Conservation (phyloP, 352 stramenopile species). For the Phytophthora citrophthora region DNA sequence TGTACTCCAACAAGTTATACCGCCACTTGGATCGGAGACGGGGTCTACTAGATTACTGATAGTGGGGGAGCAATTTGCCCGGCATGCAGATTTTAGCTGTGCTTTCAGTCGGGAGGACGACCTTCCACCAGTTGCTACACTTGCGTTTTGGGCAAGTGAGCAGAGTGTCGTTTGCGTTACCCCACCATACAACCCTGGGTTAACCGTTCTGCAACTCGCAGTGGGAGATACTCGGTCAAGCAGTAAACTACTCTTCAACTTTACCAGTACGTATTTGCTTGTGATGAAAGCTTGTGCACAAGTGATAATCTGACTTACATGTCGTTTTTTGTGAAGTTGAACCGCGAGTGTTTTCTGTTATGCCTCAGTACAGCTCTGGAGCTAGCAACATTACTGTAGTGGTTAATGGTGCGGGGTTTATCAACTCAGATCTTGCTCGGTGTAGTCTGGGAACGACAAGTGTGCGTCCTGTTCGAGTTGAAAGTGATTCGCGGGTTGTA, state of each 20-base stretch:
- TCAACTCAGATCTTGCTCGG: conserved; percentile 32
- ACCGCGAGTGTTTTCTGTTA: conserved; percentile 32
- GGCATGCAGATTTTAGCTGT: conserved; percentile 18
- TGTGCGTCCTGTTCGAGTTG: conserved; percentile 12
- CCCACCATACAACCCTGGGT: conserved; percentile 24
- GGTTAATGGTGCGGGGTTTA: conserved; percentile 34
- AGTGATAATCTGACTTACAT: background rate
- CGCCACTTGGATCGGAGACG: conserved; percentile 36
- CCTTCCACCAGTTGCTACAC: conserved; percentile 1
- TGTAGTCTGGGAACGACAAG: conserved; percentile 28
- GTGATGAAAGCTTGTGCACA: background rate
- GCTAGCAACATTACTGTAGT: conserved; percentile 16
- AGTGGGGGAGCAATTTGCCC: conserved; percentile 34
- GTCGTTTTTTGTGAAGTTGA: conserved; percentile 23
- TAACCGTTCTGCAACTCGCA: conserved; percentile 22
- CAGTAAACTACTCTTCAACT: conserved; percentile 31
- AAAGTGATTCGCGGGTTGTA: conserved; percentile 22
- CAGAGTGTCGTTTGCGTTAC: conserved; percentile 32
- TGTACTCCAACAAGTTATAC: conserved; percentile 30
- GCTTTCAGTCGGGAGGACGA: conserved; percentile 15
- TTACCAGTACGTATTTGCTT: conserved; percentile 23
- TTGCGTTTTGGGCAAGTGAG: conserved; percentile 29
- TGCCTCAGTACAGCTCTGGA: conserved; percentile 23
- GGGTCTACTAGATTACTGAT: conserved; percentile 42
- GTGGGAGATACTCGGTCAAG: conserved; percentile 18